phyloP scores from a whole-genome alignment of 306 rosid genomes.

The Cucumis cinereus region DNA sequence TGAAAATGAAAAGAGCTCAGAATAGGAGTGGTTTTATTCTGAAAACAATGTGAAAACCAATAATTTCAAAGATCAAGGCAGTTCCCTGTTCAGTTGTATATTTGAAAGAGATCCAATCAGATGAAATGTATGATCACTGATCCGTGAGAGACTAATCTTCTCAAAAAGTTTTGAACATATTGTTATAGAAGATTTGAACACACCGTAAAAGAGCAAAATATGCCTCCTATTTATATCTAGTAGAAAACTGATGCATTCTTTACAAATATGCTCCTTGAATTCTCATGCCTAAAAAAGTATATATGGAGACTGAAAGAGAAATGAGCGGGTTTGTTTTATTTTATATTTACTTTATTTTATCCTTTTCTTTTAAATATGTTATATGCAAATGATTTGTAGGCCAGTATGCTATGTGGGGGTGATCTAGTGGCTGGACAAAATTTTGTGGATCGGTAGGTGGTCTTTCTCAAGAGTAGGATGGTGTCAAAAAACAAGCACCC shows the following conservation, averaged over 20 bases:
- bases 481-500: neutral
- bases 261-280: neutral
- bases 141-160: neutral
- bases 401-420: neutral
- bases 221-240: neutral
- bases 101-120: neutral
- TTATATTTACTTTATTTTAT: neutral
- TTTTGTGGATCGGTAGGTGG: neutral
- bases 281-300: neutral
- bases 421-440: neutral
- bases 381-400: neutral
- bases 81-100: neutral
- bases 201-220: neutral
- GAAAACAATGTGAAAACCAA: neutral
- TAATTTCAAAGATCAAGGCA: neutral
- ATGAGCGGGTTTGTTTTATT: neutral
- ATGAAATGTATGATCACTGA: neutral
- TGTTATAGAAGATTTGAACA: neutral
- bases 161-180: neutral
- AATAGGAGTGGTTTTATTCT: neutral
- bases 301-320: neutral
- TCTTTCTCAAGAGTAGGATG: neutral
- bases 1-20: conserved; percentile 12
- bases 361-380: neutral
- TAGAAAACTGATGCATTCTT: neutral